Conservation (phyloP, 2,329 filamentous ascomycete genomes). For the Colletotrichum somersetense region DNA sequence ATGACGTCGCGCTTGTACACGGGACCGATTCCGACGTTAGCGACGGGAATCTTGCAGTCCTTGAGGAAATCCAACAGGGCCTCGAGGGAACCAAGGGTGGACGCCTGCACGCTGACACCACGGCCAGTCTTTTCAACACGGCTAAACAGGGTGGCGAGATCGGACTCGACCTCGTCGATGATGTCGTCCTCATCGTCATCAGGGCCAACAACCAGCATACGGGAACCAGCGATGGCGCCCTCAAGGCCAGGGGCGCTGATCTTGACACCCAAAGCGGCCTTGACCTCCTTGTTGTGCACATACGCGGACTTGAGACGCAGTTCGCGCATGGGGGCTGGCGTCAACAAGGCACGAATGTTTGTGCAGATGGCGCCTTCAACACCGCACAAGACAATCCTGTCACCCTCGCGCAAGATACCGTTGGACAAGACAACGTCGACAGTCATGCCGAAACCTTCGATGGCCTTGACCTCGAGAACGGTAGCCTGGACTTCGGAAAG, state of each 20-base stretch:
- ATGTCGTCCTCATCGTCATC: conserved; percentile 98
- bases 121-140: conserved; percentile 92
- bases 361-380: conserved; percentile 96
- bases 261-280: conserved; percentile 98
- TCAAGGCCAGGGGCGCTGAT: conserved; percentile 97
- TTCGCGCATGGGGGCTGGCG: conserved; percentile 92
- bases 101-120: conserved; percentile 97
- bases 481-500: conserved; percentile 97
- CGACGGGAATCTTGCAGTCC: conserved; percentile 95
- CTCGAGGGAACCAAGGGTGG: conserved; percentile 95
- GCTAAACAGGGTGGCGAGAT: conserved; percentile 91
- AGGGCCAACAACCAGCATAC: conserved; percentile 91
- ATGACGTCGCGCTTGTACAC: conserved; percentile 99
- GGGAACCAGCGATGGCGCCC: conserved; percentile 94
- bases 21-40: conserved; percentile 96
- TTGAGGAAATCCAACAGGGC: conserved; percentile 96
- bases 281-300: conserved; percentile 99
- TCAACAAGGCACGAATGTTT: conserved; percentile 93
- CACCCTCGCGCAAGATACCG: conserved; percentile 93
- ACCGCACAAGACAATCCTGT: conserved; percentile 94
- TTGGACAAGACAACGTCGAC: conserved; percentile 98
- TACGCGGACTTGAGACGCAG: conserved; percentile 95
- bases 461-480: conserved; percentile 98
- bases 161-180: conserved; percentile 94
- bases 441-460: conserved; percentile 98